Percentiles rank a stretch among this genome's conserved stretches.
Evolutionary conservation across 2,329 filamentous ascomycete species (phyloP).

Genomic region (Huntiella bhutanensis): DNA sequence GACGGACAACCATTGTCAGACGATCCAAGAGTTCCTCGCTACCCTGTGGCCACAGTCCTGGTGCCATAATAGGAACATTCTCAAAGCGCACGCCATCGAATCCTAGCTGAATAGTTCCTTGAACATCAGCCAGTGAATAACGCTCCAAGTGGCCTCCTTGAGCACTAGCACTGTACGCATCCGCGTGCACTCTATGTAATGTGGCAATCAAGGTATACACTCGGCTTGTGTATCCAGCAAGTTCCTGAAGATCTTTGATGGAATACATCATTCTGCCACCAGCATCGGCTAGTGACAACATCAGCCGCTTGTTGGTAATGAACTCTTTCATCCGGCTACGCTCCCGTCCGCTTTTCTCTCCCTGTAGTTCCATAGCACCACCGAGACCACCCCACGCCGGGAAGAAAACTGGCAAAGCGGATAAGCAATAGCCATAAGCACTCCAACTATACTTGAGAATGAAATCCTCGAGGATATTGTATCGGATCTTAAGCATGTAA

Average conservation of each 20-base stretch:
- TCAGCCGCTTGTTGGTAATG: constrained; percentile 95
- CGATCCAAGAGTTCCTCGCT: constrained; percentile 84
- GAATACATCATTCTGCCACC: constrained; percentile 99
- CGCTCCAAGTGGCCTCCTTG: constrained; percentile 52
- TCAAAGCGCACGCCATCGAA: constrained; percentile 90
- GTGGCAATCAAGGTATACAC: constrained; percentile 94
- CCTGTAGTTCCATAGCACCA: constrained; percentile 46
- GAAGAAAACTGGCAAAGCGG: constrained; percentile 81
- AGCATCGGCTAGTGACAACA: constrained; percentile 91
- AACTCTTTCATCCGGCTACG: constrained; percentile 91
- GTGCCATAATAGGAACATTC: constrained; percentile 81
- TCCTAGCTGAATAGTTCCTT: constrained; percentile 83
- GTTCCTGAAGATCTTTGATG: constrained; percentile 90
- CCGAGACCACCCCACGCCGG: constrained; percentile 83
- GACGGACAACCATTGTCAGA: constrained; percentile 72
- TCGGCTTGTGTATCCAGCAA: constrained; percentile 87
- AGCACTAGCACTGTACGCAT: constrained; percentile 61
- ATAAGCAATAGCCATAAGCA: constrained; percentile 86
- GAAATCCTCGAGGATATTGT: constrained; percentile 98
- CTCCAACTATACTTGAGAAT: constrained; percentile 98
- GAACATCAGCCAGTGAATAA: constrained; percentile 76
- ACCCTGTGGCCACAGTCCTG: constrained; percentile 68
- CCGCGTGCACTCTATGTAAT: constrained; percentile 78
- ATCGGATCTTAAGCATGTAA: constrained; percentile 91
- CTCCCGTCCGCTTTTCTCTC: constrained; percentile 42